Base-by-base conservation (phyloP, 441 rosid species). In the Melianthus villosus region DNA sequence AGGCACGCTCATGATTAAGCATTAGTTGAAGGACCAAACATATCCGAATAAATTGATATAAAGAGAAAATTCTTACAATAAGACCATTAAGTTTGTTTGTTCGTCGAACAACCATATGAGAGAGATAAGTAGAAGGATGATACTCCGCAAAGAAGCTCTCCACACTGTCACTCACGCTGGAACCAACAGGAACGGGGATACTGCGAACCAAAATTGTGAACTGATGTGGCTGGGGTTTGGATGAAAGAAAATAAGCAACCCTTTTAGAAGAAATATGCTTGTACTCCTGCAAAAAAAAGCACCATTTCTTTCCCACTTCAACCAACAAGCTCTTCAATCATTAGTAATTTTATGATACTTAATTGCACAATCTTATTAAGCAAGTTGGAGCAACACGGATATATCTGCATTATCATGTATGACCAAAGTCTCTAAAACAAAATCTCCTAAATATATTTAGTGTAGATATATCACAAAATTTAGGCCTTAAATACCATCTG, bases 211-310 rank as follows among this genome's bases (percentile, higher is more conserved):
- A 68, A 53, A 82, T 57, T 44, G 91, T 87, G 67, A 87, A 87
- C 56, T 87, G 97, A 20, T 79, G 77, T 7, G 94, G 86, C 68
- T 80, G 86, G 69, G 94, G 82, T 67, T 73, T 76, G 29, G 94
- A 69, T 43, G 70, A 71, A 73, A 53, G 44, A 60, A 82, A 87
- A 65, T 68, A 80, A 38, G 68, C 79, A 20, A 80, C 71, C 69
- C 97, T 75, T 71, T 80, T 77, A 34, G 57, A 58, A n/a, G 74
- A 64, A 58, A 82, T 64, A 50, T 76, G 70, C 25, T 56, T 82
- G 25, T 68, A 87, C 55, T 87, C 97, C 97, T 82, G 77, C 67
- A 65, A 33, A 50, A 60, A 42, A 26, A 63, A 42, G 45, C 13
- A 37, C 29, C 19, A 38, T 8, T 59, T 22, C 51, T 34, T 35